These are phyloP conservation scores for Mucor velutinosus DNA, from an alignment of 371 early-diverging fungal genomes.

Conservation along the genomic window DNA sequence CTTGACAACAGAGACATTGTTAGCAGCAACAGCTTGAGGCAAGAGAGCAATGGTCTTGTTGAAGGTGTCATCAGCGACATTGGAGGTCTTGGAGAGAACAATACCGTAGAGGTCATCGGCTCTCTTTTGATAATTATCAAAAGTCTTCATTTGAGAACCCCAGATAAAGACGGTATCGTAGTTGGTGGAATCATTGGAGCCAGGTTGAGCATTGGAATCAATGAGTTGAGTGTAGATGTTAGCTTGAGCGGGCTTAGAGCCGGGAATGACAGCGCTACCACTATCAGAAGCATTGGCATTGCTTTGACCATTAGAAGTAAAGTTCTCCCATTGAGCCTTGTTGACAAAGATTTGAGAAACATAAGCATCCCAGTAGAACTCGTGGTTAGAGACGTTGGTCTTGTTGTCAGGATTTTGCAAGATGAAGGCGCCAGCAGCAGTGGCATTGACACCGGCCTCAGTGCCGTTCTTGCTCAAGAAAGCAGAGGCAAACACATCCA, in stretches of 20 bases:
- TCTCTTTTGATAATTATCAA: constrained; percentile 7
- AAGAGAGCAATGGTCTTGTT: constrained; percentile 17
- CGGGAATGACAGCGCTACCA: constrained; percentile 18
- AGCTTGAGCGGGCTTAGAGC: constrained; percentile 9
- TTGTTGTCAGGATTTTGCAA: constrained; percentile 12
- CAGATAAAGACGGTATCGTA: constrained; percentile 26
- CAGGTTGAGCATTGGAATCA: constrained; percentile 23
- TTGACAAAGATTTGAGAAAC: constrained; percentile 28
- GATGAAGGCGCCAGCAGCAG: constrained; percentile 16
- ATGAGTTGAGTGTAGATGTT: constrained; percentile 19
- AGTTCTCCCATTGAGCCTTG: constrained; percentile 20
- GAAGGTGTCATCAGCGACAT: constrained; percentile 16
- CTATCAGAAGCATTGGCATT: background rate
- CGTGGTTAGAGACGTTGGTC: constrained; percentile 4
- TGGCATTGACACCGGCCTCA: constrained; percentile 15
- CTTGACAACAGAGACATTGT: constrained; percentile 13
- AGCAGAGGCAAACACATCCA: constrained; percentile 14
- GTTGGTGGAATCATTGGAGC: constrained; percentile 9
- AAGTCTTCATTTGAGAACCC: constrained; percentile 5
- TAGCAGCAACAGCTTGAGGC: constrained; percentile 1
- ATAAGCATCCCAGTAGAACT: constrained; percentile 18
- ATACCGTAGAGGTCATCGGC: constrained; percentile 15
- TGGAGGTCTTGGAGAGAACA: constrained; percentile 14
- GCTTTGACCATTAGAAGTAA: constrained; percentile 13
- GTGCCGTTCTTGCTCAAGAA: constrained; percentile 12